Evolutionary conservation across 345 rosid genomes (phyloP).

Genomic region (Anastatica hierochuntica): DNA sequence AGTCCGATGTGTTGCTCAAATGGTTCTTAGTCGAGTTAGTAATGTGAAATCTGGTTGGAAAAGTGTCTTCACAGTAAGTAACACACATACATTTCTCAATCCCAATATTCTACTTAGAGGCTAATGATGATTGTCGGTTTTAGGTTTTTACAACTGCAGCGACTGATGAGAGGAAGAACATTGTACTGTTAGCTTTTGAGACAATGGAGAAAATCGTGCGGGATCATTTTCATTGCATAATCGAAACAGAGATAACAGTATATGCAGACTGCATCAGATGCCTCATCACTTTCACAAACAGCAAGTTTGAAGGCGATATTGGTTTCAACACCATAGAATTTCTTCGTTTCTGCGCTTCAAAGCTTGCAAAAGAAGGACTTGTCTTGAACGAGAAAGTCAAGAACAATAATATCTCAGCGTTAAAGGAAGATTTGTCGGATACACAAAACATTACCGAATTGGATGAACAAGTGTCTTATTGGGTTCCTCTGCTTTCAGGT

Average conservation of each 20-base stretch:
- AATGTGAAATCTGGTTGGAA: constrained; percentile 98
- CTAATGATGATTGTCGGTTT: constrained; percentile 12
- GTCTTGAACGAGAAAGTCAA: constrained; percentile 44
- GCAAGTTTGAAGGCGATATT: constrained; percentile 79
- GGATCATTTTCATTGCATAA: constrained; percentile 80
- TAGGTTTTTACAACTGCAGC: constrained; percentile 86
- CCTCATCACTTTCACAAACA: constrained; percentile 78
- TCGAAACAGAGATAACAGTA: constrained; percentile 75
- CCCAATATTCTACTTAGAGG: neutral
- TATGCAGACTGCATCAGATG: constrained; percentile 86
- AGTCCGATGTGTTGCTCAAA: constrained; percentile 89
- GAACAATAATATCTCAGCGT: constrained; percentile 31
- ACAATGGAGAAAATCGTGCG: constrained; percentile 90
- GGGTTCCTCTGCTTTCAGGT: constrained; percentile 97
- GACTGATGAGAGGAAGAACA: constrained; percentile 72
- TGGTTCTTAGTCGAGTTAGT: constrained; percentile 87
- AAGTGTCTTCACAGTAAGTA: constrained; percentile 78
- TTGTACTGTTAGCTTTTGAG: constrained; percentile 80
- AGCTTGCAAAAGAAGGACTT: constrained; percentile 86
- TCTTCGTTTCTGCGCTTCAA: constrained; percentile 88
- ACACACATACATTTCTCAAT: neutral
- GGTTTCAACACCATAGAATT: constrained; percentile 95
- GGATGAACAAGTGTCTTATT: constrained; percentile 77
- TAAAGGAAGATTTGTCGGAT: constrained; percentile 34
- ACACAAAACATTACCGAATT: constrained; percentile 28